Percentiles rank a stretch among this genome's conserved stretches.
These are phyloP conservation scores for Podospora fimiseda DNA, from an alignment of 495 filamentous ascomycete species.

Conservation along the genomic window DNA sequence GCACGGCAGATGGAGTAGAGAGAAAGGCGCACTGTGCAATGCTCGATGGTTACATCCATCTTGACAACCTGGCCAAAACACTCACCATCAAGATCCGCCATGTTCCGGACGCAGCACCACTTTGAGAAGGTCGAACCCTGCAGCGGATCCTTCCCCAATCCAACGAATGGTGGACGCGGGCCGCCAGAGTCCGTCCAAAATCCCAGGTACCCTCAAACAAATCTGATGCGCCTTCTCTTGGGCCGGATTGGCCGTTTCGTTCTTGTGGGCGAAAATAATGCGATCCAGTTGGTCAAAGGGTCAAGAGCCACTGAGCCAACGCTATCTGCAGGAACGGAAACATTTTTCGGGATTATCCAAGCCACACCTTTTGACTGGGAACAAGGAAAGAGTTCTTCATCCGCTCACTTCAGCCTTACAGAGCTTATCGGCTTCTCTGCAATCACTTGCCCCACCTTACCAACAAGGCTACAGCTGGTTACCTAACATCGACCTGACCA, in stretches of 20 bases:
- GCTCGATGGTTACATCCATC: background rate
- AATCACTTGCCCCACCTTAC: conserved; percentile 1
- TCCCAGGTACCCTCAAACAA: background rate
- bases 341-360: background rate
- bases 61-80: background rate
- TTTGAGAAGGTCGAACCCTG: background rate
- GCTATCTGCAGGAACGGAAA: conserved; percentile 9
- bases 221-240: background rate
- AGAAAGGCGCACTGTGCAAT: background rate
- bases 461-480: conserved; percentile 11
- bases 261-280: too few species aligned
- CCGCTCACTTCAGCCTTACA: conserved; percentile 12
- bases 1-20: background rate
- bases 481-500: background rate
- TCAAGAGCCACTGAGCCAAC: too few species aligned
- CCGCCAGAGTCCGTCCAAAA: background rate
- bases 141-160: background rate
- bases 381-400: background rate
- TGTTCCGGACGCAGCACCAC: background rate
- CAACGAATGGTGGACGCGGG: background rate
- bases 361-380: background rate
- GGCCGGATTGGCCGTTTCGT: background rate
- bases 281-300: too few species aligned
- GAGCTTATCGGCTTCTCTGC: background rate
- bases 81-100: background rate